A percentile compares a stretch with the other conserved stretches of the same genome.
phyloP scores from a whole-genome alignment of 192 early-diverging fungal genomes.

The Martensiomyces pterosporus region DNA sequence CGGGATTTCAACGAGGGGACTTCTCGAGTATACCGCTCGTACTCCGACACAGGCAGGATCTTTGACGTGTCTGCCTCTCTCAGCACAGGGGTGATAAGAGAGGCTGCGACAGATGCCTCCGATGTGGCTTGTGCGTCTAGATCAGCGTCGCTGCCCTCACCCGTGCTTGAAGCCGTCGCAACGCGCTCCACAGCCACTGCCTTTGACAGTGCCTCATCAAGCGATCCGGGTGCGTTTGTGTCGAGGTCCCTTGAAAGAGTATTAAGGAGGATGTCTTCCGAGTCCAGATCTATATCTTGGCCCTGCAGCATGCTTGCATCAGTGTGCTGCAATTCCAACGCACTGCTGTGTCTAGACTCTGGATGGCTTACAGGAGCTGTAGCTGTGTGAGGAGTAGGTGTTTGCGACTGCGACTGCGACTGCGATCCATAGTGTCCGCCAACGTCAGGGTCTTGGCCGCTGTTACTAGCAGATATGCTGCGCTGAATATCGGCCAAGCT shows the following conservation, averaged over 20 bases:
- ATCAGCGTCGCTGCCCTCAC: conserved; percentile 16
- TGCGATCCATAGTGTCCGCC: too few relatives aligned
- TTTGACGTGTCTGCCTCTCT: too few relatives aligned
- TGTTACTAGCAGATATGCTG: conserved; percentile 13
- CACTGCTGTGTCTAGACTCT: neutral
- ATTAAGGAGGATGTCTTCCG: too few relatives aligned
- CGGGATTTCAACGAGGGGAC: conserved; percentile 15
- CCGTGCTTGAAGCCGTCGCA: too few relatives aligned
- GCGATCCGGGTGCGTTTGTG: too few relatives aligned
- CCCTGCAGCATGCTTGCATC: too few relatives aligned
- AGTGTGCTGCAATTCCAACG: too few relatives aligned
- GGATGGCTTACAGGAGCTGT: neutral
- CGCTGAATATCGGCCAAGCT: conserved; percentile 28
- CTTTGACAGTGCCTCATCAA: conserved; percentile 1
- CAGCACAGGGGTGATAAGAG: too few relatives aligned
- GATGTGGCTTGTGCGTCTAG: too few relatives aligned
- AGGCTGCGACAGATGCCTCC: too few relatives aligned
- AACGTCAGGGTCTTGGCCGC: neutral
- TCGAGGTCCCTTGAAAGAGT: too few relatives aligned
- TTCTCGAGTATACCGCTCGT: conserved; percentile 26
- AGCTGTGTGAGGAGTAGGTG: conserved; percentile 7
- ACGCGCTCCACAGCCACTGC: conserved; percentile 4
- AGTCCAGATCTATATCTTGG: neutral
- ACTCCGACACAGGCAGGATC: conserved; percentile 22
- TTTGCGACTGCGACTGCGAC: conserved; percentile 26